These are phyloP conservation scores for Paraconiothyrium sp. DNA, from an alignment of 2,329 filamentous ascomycete genomes.

Conservation along the genomic window DNA sequence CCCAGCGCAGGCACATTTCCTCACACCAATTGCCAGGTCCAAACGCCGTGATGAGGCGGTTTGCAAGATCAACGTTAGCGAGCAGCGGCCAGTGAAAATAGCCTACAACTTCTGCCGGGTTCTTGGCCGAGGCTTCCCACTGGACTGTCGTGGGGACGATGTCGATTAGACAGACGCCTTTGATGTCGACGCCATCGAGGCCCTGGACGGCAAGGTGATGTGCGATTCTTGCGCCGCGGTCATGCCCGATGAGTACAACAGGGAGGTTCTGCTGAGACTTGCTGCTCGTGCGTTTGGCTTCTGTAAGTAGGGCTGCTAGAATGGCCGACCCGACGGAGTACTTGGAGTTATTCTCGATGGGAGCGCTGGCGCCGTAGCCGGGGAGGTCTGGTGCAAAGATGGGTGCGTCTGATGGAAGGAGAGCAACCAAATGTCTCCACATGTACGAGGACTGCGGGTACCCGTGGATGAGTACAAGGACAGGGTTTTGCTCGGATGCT, in stretches of 20 bases:
- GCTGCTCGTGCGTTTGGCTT: slow-evolving; percentile 31
- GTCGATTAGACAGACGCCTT: slow-evolving; percentile 41
- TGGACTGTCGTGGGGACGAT: slow-evolving; percentile 63
- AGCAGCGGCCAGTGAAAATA: slow-evolving; percentile 71
- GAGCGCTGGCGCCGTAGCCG: slow-evolving; percentile 42
- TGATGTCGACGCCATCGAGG: slow-evolving; percentile 51
- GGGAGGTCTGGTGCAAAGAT: slow-evolving; percentile 45
- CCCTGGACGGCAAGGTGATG: slow-evolving; percentile 64
- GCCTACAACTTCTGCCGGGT: slow-evolving; percentile 52
- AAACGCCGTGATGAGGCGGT: slow-evolving; percentile 58
- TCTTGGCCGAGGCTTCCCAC: slow-evolving; percentile 57
- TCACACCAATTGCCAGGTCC: slow-evolving; percentile 54
- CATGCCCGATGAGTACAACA: slow-evolving; percentile 61
- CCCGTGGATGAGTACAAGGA: slow-evolving; percentile 45
- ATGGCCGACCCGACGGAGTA: slow-evolving; percentile 37
- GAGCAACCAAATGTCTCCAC: slow-evolving; percentile 46
- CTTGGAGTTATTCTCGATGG: slow-evolving; percentile 41
- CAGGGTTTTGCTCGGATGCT: slow-evolving; percentile 38
- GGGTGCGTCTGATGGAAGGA: slow-evolving; percentile 36
- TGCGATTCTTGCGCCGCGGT: slow-evolving; percentile 65
- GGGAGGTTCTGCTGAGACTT: slow-evolving; percentile 23
- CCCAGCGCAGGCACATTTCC: slow-evolving; percentile 51
- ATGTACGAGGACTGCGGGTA: slow-evolving; percentile 45
- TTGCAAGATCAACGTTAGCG: slow-evolving; percentile 62
- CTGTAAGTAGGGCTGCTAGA: slow-evolving; percentile 35